Base-by-base conservation (phyloP, 139 green algal genomes). In the Ettlia oleoabundans region DNA sequence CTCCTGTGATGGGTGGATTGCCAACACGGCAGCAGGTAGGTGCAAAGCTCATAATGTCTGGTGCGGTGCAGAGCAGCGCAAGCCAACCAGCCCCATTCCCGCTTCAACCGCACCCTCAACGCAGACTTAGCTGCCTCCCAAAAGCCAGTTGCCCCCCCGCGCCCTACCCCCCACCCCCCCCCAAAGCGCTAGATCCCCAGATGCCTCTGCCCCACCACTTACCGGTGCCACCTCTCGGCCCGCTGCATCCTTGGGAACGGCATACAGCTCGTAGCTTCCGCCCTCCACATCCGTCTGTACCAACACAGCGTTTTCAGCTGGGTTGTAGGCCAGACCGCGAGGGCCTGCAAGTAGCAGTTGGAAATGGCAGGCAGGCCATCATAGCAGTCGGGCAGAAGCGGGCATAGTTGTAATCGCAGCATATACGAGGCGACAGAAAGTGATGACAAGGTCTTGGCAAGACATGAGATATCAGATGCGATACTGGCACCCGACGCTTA, bases 191-290 rank as follows among this genome's bases (percentile, higher is more conserved):
- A 30, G 10, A 4, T 13, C 30, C 10, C 43, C 43, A 35, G 22
- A 15, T n/a, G n/a, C n/a, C n/a, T n/a, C n/a, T n/a, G n/a, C n/a
- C n/a, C 15, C 47, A 10, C 55, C 21, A 28, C 72, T 52, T 52
- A 79, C 72, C 80, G 32, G 87, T 85, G 65, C 94, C 92, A 37
- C 88, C 90, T 67, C 75, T 21, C 68, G 61, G 0, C 78, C 78
- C 30, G 79, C 82, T 90, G 64, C 80, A 72, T 98, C 96, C 89
- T 94, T 98, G 66, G 97, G 95, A 6, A 99, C 74, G 15, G 90
- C 70, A 89, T 98, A 98, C 82, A 99, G 93, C 91, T 99, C 96
- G 83, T 96, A 99, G 15, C 87, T 92, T 63, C 97, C 97, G 19
- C 96, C 97, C 18, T 99, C 97, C 15, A 86, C 86, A 65, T 99